A percentile compares a stretch with the other conserved stretches of the same genome.
Evolutionary conservation across 768 basidiomycete genomes (phyloP).

Genomic region (Boletus patriciae): DNA sequence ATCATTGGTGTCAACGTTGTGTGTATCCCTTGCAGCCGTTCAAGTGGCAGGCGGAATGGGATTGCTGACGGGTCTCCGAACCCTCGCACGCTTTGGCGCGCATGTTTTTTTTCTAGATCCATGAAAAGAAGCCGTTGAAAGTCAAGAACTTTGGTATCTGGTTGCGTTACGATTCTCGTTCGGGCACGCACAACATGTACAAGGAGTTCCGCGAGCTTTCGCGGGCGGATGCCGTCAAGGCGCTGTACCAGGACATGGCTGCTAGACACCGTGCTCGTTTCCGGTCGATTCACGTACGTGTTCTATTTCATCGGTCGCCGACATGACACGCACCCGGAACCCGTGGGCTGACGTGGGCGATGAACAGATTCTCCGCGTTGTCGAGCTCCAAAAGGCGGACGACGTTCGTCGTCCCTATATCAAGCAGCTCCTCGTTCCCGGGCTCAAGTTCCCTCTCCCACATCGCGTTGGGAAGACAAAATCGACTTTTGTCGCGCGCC

Average conservation of each 20-base stretch:
- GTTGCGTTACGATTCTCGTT: constrained; percentile 99
- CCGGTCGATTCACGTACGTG: constrained; percentile 91
- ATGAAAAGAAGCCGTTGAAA: constrained; percentile 96
- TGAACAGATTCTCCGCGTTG: constrained; percentile 89
- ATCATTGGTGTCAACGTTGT: constrained; percentile 98
- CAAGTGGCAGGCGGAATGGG: constrained; percentile 86
- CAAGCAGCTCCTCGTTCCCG: constrained; percentile 88
- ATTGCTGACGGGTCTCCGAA: constrained; percentile 45
- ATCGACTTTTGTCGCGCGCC: constrained; percentile 77
- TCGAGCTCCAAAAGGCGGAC: constrained; percentile 89
- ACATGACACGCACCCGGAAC: background rate
- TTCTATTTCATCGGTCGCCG: background rate
- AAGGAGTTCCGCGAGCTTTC: constrained; percentile 97
- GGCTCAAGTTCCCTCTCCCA: constrained; percentile 96
- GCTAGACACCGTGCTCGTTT: constrained; percentile 98
- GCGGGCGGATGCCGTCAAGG: constrained; percentile 93
- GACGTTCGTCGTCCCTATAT: constrained; percentile 97
- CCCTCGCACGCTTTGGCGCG: constrained; percentile 3
- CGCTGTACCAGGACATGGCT: constrained; percentile 99
- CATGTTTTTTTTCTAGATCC: constrained; percentile 63
- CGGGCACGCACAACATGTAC: constrained; percentile 99
- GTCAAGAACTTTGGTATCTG: constrained; percentile 99
- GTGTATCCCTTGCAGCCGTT: constrained; percentile 73
- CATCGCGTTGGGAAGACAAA: constrained; percentile 79
- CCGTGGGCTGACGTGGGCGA: background rate